phyloP scores from a whole-genome alignment of 2,329 filamentous ascomycete genomes.

The Endoconidiophora polonica region DNA sequence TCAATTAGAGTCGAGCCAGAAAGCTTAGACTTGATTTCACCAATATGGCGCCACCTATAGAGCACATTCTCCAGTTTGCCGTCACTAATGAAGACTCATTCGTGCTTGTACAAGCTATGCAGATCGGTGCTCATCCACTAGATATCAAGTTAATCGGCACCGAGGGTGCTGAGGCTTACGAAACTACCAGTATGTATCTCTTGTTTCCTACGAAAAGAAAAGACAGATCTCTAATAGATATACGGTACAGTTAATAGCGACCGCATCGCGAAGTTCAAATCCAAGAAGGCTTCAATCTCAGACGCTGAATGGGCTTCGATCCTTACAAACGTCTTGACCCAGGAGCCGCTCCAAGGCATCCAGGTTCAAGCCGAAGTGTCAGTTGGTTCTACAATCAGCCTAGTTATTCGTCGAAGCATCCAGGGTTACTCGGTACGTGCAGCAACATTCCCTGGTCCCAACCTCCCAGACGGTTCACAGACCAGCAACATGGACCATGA shows the following conservation, averaged over 20 bases:
- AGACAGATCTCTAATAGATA: no score
- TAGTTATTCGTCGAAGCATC: conserved; percentile 49
- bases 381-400: conserved; percentile 32
- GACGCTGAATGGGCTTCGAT: conserved; percentile 51
- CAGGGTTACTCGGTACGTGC: conserved; percentile 48
- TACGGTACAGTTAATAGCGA: conserved; percentile 24
- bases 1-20: no score
- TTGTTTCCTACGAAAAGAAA: not conserved
- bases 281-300: conserved; percentile 36
- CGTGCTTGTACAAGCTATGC: conserved; percentile 43
- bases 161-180: conserved; percentile 46
- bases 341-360: conserved; percentile 34
- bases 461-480: not conserved
- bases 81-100: conserved; percentile 37
- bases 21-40: no score
- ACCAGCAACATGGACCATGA: no score
- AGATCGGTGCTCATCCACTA: conserved; percentile 33
- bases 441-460: not conserved
- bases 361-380: conserved; percentile 43
- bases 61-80: conserved; percentile 37
- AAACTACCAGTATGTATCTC: conserved; percentile 35
- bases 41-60: not conserved
- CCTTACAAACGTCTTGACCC: conserved; percentile 39
- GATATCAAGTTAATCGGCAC: conserved; percentile 53
- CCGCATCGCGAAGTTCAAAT: conserved; percentile 33